phyloP scores from a whole-genome alignment of 768 basidiomycete species.

The Ramaria sp. region DNA sequence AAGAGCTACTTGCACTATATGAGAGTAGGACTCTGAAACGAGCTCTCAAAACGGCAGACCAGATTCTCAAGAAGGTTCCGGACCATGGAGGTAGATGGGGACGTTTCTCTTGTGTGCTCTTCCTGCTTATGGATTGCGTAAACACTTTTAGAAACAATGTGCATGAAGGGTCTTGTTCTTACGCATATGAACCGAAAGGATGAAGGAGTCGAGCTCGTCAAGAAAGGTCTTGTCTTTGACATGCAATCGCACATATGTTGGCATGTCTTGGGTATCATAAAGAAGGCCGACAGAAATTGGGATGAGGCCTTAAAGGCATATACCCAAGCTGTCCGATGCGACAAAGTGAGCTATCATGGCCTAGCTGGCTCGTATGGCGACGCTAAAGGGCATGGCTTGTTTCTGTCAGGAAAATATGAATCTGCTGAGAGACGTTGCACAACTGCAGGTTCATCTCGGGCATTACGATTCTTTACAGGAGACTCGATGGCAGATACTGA shows the following conservation, averaged over 20 bases:
- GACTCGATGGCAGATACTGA: conserved; percentile 71
- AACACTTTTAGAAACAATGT: conserved; percentile 67
- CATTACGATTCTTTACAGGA: conserved; percentile 69
- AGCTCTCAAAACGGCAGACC: conserved; percentile 82
- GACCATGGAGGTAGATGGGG: conserved; percentile 80
- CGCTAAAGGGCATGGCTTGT: not conserved
- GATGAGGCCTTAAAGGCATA: conserved; percentile 92
- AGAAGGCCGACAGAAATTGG: conserved; percentile 90
- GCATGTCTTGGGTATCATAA: conserved; percentile 95
- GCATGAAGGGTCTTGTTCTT: conserved; percentile 89
- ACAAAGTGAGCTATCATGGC: conserved; percentile 48
- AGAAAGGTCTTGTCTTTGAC: conserved; percentile 74
- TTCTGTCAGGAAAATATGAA: conserved; percentile 77
- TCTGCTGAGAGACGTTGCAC: conserved; percentile 82
- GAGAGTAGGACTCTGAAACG: conserved; percentile 85
- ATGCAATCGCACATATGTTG: conserved; percentile 89
- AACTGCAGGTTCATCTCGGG: conserved; percentile 81
- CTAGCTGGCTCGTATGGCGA: not conserved
- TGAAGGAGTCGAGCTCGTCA: conserved; percentile 73
- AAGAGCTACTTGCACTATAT: conserved; percentile 76
- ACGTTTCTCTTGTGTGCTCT: not conserved
- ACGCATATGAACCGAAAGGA: conserved; percentile 72
- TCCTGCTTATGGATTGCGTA: not conserved
- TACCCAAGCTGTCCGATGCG: conserved; percentile 76
- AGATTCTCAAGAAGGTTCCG: conserved; percentile 90